These are phyloP conservation scores for Crithidia fasciculata DNA, from an alignment of 208 protist species.

Conservation along the genomic window DNA sequence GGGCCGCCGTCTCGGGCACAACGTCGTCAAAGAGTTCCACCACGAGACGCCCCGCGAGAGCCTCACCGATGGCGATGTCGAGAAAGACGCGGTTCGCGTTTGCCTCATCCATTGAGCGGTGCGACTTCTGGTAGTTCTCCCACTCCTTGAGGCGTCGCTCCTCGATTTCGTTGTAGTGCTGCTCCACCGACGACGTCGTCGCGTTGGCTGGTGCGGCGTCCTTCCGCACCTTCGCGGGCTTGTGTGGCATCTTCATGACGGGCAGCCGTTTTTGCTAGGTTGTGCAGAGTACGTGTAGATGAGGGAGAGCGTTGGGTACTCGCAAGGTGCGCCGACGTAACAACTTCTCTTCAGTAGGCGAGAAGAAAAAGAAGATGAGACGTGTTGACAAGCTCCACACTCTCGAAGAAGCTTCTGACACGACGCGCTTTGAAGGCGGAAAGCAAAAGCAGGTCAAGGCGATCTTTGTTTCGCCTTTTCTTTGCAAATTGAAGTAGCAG, in stretches of 20 bases:
- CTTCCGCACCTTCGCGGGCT: slow-evolving; percentile 19
- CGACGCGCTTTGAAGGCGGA: no score
- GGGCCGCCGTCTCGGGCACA: slow-evolving; percentile 86
- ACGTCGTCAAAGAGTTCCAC: slow-evolving; percentile 89
- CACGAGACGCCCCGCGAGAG: slow-evolving; percentile 76
- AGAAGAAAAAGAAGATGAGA: no score
- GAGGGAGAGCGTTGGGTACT: no score
- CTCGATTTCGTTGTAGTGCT: slow-evolving; percentile 71
- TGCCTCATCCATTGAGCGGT: slow-evolving; percentile 79
- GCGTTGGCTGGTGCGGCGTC: slow-evolving; percentile 9
- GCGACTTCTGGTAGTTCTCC: slow-evolving; percentile 87
- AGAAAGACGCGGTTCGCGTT: slow-evolving; percentile 76
- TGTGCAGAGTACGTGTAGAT: no score
- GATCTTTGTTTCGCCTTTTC: no score
- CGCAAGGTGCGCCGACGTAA: no score
- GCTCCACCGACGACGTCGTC: slow-evolving; percentile 28
- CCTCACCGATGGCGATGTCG: slow-evolving; percentile 83
- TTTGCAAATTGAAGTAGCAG: no score
- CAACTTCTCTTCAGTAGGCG: no score
- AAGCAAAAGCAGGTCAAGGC: no score
- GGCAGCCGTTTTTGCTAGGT: no score
- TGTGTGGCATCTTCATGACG: slow-evolving; percentile 11
- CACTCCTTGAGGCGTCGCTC: slow-evolving; percentile 88
- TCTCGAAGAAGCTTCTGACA: no score
- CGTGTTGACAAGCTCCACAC: no score